Conservation (phyloP, 192 early-diverging fungal genomes). For the Backusella sp. region DNA sequence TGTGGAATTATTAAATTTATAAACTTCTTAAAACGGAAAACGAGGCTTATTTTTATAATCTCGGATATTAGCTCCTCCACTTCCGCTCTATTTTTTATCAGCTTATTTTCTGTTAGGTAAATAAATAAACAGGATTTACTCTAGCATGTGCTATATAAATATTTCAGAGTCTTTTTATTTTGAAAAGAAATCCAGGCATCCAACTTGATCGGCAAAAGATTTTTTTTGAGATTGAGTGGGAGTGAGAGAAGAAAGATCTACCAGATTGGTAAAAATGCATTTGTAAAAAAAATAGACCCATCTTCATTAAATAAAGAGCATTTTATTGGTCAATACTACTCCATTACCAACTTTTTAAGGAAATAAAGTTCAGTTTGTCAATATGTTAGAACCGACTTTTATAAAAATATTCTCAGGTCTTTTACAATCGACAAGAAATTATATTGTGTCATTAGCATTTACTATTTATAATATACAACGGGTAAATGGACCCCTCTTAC, state of each 20-base stretch:
- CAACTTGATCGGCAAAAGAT: neutral
- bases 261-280: neutral
- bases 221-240: no score
- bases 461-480: neutral
- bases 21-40: neutral
- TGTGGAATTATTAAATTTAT: conserved; percentile 1
- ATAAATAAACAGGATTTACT: no score
- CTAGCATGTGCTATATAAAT: no score
- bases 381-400: neutral
- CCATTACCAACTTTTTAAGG: neutral
- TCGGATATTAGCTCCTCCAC: neutral
- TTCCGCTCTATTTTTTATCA: neutral
- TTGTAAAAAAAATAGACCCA: neutral
- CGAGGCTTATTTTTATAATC: neutral
- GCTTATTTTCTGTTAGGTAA: no score
- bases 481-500: neutral
- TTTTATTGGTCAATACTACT: neutral
- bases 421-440: neutral
- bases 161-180: no score
- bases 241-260: neutral
- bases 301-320: neutral
- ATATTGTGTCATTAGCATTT: neutral
- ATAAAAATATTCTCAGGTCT: neutral
- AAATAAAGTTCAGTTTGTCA: conserved; percentile 4
- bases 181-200: no score